phyloP scores from a whole-genome alignment of 345 rosid species.

The Brassica rapa region DNA sequence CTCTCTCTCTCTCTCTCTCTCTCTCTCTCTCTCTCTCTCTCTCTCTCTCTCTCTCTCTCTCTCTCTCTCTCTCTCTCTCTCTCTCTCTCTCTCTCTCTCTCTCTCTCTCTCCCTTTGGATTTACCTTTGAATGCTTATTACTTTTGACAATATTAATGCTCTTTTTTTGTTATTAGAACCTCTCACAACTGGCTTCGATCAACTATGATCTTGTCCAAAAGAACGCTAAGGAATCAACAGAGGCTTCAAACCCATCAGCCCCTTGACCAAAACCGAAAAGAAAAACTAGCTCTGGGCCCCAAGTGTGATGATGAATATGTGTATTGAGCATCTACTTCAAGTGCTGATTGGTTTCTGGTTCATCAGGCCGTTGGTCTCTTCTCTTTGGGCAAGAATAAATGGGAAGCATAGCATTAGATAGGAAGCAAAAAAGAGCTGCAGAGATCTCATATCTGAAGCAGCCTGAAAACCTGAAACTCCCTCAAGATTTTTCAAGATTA shows the following conservation, averaged over 20 bases:
- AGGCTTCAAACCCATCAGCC: constrained; percentile 49
- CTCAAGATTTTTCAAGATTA: background rate
- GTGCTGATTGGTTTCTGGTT: constrained; percentile 7
- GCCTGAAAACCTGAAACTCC: constrained; percentile 3
- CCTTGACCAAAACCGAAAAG: constrained; percentile 13
- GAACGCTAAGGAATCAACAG: constrained; percentile 56
- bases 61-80: too few species aligned
- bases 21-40: background rate
- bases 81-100: background rate
- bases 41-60: background rate
- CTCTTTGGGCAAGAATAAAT: constrained; percentile 6
- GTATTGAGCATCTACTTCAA: constrained; percentile 18
- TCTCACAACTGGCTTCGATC: constrained; percentile 89
- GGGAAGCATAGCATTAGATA: constrained; percentile 36
- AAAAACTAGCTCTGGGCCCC: background rate
- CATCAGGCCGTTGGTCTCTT: constrained; percentile 4
- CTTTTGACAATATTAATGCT: background rate
- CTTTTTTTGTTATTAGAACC: constrained; percentile 51
- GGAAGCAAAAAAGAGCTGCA: constrained; percentile 29
- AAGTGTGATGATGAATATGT: constrained; percentile 25
- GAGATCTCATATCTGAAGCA: constrained; percentile 2
- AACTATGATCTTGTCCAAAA: constrained; percentile 76
- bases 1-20: background rate
- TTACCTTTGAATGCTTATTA: background rate
- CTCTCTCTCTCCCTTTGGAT: background rate